Conservation (phyloP, 2,329 filamentous ascomycete genomes). For the Pseudocercospora cruenta region DNA sequence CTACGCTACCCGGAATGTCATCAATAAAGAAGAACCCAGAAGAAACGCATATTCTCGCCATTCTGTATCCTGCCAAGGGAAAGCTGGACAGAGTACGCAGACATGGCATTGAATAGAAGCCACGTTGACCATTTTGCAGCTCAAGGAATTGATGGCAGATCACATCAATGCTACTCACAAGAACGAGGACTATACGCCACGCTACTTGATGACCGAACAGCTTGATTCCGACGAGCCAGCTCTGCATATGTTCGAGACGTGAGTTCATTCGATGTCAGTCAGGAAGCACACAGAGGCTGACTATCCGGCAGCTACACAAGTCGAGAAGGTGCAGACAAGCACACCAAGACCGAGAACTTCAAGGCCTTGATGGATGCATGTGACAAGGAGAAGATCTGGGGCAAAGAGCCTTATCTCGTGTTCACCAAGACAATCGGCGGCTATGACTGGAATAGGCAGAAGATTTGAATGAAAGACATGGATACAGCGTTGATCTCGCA, state of each 20-base stretch:
- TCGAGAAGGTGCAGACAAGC: conserved; percentile 25
- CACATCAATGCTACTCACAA: conserved; percentile 24
- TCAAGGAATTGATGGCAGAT: conserved; percentile 23
- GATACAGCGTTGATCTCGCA: too few species aligned
- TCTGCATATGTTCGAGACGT: conserved; percentile 33
- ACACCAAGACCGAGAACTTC: conserved; percentile 27
- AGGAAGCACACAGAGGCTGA: background rate
- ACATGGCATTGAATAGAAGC: background rate
- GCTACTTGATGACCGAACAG: conserved; percentile 31
- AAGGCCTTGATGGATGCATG: conserved; percentile 22
- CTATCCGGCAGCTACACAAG: conserved; percentile 21
- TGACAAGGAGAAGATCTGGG: conserved; percentile 27
- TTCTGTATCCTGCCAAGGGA: conserved; percentile 24
- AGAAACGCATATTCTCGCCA: conserved; percentile 27
- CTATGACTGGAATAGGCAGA: conserved; percentile 28
- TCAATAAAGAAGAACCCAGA: conserved; percentile 19
- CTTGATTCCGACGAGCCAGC: conserved; percentile 26
- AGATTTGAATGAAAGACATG: background rate
- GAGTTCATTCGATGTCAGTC: background rate
- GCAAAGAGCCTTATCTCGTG: conserved; percentile 26
- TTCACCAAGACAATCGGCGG: conserved; percentile 29
- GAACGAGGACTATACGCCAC: conserved; percentile 29
- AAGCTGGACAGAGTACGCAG: conserved; percentile 20
- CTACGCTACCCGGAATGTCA: conserved; percentile 2
- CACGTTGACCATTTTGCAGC: background rate